Evolutionary conservation across 129 eudicot species (phyloP), one percentile per base, ranked within the genome.

Genomic region (Cynara cardunculus): DNA sequence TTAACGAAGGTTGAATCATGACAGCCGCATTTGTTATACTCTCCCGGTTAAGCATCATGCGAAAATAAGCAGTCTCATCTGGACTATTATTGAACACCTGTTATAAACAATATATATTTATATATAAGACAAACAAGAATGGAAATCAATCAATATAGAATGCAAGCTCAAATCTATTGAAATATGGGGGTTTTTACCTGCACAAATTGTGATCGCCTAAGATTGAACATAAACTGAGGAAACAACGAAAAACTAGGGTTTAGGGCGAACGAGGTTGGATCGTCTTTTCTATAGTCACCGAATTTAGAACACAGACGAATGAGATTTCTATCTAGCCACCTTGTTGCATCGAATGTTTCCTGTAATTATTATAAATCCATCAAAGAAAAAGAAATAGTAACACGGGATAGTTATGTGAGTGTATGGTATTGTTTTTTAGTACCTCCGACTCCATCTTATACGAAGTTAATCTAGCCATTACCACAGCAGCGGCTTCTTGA

Each of bases 61-160:
- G 97, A 78, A 95, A 95, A 88, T 92, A 92, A 72, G 99, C 99
- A 0, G 99, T 95, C 89, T 95, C 99, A 79, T 95, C 99, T 2
- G 97, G 99, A 83, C 99, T 95, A 85, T 95, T 95, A 75, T 95
- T 95, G 7, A 95, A 95, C 67, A 94, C 99, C 99, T 94, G 80
- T 53, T 28, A 84, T 28, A 8, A 49, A 34, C 39, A 44, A 18
- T 10, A 75, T 4, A 35, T 53, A 21, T 14, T 12, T 10, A 75
- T 4, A 35, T 53, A 21, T 14, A 78, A 28, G 37, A 56, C 28
- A 19, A 22, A 28, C 9, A 79, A 34, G 2, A 26, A 69, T 10
- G 16, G 3, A 49, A 37, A 68, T 25, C n/a, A 19, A 78, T 78
- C 82, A 69, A 78, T 39, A 39, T 21, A 14, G 13, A 44, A 32